Evolutionary conservation across 306 rosid genomes (phyloP).

Genomic region (Malus asiatica): DNA sequence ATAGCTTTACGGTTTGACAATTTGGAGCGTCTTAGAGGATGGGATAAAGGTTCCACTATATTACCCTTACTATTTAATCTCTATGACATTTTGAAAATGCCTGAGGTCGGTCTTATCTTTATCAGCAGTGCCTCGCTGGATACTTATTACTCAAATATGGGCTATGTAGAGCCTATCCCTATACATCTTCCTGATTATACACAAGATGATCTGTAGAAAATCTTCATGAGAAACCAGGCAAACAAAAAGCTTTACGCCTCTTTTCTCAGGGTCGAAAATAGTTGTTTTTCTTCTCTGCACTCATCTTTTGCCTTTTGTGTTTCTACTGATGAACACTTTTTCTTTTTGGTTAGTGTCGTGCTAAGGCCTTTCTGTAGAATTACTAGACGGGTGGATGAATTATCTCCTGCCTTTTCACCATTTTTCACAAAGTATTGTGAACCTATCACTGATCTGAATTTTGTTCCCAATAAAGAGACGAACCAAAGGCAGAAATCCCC

Average conservation of each 20-base stretch:
- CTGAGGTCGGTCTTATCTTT: conserved; percentile 72
- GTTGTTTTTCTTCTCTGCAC: background rate
- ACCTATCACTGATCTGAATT: conserved; percentile 44
- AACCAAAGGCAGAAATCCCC: conserved; percentile 40
- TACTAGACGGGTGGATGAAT: conserved; percentile 66
- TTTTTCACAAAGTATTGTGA: conserved; percentile 58
- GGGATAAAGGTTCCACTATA: conserved; percentile 78
- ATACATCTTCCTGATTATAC: conserved; percentile 67
- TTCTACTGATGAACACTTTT: conserved; percentile 11
- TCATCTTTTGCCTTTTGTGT: conserved; percentile 12
- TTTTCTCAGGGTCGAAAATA: conserved; percentile 56
- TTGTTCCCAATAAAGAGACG: conserved; percentile 58
- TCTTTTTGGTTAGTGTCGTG: conserved; percentile 45
- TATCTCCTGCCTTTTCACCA: conserved; percentile 52
- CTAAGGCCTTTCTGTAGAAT: conserved; percentile 63
- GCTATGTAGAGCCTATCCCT: conserved; percentile 68
- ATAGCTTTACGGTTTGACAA: conserved; percentile 37
- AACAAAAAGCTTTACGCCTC: conserved; percentile 69
- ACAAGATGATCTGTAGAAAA: conserved; percentile 57
- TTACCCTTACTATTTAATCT: conserved; percentile 73
- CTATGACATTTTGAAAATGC: conserved; percentile 64
- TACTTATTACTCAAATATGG: conserved; percentile 72
- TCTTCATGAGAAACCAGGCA: conserved; percentile 52
- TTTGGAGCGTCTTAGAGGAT: conserved; percentile 69
- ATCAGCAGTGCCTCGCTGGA: conserved; percentile 80